A percentile compares a stretch with the other conserved stretches of the same genome.
Conservation (phyloP, 495 filamentous ascomycete species). For the Apiosordaria backusii region DNA sequence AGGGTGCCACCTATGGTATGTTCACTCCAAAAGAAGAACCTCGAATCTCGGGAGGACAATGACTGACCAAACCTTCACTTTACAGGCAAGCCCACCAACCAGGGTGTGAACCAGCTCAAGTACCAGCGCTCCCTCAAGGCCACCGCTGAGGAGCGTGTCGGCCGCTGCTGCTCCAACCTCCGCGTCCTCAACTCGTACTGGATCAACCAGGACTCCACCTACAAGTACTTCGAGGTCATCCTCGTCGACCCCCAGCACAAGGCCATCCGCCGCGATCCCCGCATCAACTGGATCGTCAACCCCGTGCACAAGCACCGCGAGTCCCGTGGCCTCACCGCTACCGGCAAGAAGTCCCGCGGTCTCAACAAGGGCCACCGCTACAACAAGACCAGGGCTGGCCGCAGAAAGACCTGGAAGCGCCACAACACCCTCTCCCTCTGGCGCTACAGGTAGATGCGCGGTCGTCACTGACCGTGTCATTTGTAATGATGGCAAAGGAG, state of each 20-base stretch:
- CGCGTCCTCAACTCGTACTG: conserved; percentile 99
- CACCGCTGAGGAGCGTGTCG: conserved; percentile 99
- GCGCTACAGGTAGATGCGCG: conserved; percentile 63
- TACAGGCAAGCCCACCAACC: conserved; percentile 98
- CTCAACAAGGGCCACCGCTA: conserved; percentile 97
- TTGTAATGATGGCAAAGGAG: not conserved
- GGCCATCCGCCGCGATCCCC: conserved; percentile 96
- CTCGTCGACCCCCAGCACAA: conserved; percentile 99
- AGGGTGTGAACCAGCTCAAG: conserved; percentile 99
- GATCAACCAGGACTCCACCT: conserved; percentile 99
- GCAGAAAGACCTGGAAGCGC: conserved; percentile 99
- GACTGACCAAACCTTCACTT: conserved; percentile 18
- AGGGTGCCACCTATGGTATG: conserved; percentile 98
- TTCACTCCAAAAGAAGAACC: conserved; percentile 6
- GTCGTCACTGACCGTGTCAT: conserved; percentile 12
- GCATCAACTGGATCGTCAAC: conserved; percentile 99
- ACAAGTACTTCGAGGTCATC: conserved; percentile 99
- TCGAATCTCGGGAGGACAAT: not conserved
- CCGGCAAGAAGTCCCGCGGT: conserved; percentile 98
- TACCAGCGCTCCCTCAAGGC: conserved; percentile 98
- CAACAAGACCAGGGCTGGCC: conserved; percentile 93
- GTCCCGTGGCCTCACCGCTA: conserved; percentile 90
- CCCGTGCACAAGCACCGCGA: conserved; percentile 99
- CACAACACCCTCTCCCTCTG: conserved; percentile 97
- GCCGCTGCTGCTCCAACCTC: conserved; percentile 96